phyloP scores from a whole-genome alignment of 2,329 filamentous ascomycete species.

The Myotisia sp. region DNA sequence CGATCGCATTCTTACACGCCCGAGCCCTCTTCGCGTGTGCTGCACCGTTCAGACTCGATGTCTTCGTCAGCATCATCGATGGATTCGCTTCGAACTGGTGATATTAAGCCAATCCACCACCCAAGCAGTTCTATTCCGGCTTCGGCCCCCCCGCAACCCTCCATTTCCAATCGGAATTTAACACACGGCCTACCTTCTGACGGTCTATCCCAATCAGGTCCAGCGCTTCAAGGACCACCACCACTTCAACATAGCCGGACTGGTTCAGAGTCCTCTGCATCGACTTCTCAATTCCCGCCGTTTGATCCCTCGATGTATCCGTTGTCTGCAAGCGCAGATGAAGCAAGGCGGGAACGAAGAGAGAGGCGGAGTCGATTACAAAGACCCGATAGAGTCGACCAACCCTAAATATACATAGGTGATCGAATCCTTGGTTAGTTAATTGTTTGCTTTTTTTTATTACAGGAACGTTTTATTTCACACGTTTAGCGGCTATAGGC shows the following conservation, averaged over 20 bases:
- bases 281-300: constrained; percentile 1
- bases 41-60: constrained; percentile 1
- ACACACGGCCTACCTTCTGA: too few species aligned
- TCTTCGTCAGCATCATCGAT: not conserved
- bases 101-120: too few species aligned
- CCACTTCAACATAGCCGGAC: constrained; percentile 1
- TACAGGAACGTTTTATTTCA: too few species aligned
- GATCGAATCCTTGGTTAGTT: too few species aligned
- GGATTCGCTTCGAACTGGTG: too few species aligned
- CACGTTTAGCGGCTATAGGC: too few species aligned
- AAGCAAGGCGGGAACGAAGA: constrained; percentile 2
- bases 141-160: not conserved
- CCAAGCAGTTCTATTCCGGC: too few species aligned
- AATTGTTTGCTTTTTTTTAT: too few species aligned
- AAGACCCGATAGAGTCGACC: too few species aligned
- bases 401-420: too few species aligned
- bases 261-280: not conserved
- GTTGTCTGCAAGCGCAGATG: not conserved
- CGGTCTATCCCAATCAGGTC: not conserved
- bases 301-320: constrained; percentile 1
- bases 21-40: not conserved
- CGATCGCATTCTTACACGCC: constrained; percentile 12
- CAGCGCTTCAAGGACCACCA: not conserved
- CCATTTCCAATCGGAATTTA: not conserved
- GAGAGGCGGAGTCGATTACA: too few species aligned